Evolutionary conservation across 2,329 filamentous ascomycete species (phyloP).

Genomic region (Pseudogymnoascus sp.): DNA sequence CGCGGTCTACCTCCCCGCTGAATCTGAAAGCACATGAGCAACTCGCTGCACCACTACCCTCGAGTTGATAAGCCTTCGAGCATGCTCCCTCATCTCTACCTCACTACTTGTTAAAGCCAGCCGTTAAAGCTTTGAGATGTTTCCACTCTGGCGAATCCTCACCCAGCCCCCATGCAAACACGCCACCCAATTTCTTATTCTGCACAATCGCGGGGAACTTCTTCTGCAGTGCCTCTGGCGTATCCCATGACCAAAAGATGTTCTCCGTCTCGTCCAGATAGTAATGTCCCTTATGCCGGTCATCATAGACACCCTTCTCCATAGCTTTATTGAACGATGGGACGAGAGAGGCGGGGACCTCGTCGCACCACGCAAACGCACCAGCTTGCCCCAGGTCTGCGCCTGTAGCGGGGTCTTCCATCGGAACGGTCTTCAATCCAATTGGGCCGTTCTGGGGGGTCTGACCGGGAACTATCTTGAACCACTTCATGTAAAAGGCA

Average conservation of each 20-base stretch:
- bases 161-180: conserved; percentile 68
- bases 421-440: conserved; percentile 45
- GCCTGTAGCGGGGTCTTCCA: conserved; percentile 52
- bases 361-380: conserved; percentile 52
- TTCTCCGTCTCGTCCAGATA: conserved; percentile 53
- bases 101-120: not conserved
- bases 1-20: no score
- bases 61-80: no score
- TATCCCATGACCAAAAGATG: conserved; percentile 71
- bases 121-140: conserved; percentile 36
- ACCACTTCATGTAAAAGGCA: conserved; percentile 62
- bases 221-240: conserved; percentile 45
- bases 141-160: conserved; percentile 47
- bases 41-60: no score
- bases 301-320: conserved; percentile 46
- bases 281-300: conserved; percentile 53
- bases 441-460: conserved; percentile 33
- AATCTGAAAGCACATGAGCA: no score
- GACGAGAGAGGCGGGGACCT: conserved; percentile 43
- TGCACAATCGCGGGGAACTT: conserved; percentile 56
- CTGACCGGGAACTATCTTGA: conserved; percentile 40
- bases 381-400: conserved; percentile 49
- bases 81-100: not conserved
- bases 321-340: conserved; percentile 51
- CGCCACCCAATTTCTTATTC: conserved; percentile 52